Conservation (phyloP, 768 basidiomycete species). For the Psilocybe cyanescens region DNA sequence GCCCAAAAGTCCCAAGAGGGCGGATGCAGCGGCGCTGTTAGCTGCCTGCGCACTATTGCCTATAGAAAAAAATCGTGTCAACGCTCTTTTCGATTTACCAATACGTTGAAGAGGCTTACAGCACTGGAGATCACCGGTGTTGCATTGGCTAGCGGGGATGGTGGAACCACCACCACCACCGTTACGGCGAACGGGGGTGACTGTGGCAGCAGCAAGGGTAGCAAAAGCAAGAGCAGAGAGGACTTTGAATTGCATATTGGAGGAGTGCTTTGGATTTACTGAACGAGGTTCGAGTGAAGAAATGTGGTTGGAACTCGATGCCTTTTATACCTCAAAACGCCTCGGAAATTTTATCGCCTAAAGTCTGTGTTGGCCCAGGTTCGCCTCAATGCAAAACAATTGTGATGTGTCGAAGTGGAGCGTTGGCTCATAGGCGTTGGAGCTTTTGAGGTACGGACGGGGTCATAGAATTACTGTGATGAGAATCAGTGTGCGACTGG, state of each 20-base stretch:
- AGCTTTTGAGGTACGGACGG: too few species aligned
- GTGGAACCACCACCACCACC: background rate
- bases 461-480: too few species aligned
- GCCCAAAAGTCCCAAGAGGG: background rate
- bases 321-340: background rate
- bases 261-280: background rate
- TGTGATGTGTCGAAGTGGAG: too few species aligned
- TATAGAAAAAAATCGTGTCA: background rate
- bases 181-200: background rate
- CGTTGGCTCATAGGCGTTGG: too few species aligned
- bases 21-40: background rate
- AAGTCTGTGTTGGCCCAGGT: too few species aligned
- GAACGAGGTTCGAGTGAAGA: conserved; percentile 2
- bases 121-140: conserved; percentile 8
- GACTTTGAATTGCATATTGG: conserved; percentile 8
- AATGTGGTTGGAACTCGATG: background rate
- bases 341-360: too few species aligned
- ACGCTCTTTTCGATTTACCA: background rate
- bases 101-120: background rate
- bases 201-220: conserved; percentile 9
- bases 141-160: background rate
- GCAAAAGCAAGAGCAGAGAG: conserved; percentile 3
- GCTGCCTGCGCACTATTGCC: background rate
- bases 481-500: too few species aligned
- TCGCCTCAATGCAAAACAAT: too few species aligned